Base-by-base conservation (phyloP, 805 yeast species). In the Candida taoyuanica region DNA sequence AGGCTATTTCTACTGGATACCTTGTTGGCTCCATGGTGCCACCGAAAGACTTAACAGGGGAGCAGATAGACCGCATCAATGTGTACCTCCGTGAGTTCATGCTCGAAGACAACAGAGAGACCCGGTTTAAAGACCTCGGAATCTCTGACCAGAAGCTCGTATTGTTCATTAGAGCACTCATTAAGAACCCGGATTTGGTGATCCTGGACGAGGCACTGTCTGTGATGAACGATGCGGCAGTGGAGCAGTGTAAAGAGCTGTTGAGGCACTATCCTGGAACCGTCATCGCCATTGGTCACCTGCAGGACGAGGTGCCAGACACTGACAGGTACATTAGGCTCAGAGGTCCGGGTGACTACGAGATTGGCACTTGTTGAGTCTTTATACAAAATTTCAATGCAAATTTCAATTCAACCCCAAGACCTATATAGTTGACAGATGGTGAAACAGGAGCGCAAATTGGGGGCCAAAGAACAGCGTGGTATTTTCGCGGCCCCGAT, bases 201-300 rank as follows among this genome's bases (percentile, higher is more conserved):
- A 81, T 91, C 33, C 65, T 91, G 3, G 98, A 91, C 60, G 98
- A 91, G 64, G 95, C 98, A 0, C 76, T 91, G 42, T 85, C 95
- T 17, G 94, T 88, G 13, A 85, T 91, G 93, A 85, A 82, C 28
- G 80, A 77, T 37, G 73, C 68, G 16, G 70, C 74, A 24, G 67
- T 81, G 42, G 65, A 66, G 28, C 67, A 63, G 34, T 82, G 87
- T 38, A 78, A 78, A 48, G 63, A 65, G 23, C 49, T 78, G 6
- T 58, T 70, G 19, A 62, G 72, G 26, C 53, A 64, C 34, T 78
- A 79, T 73, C 71, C 74, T 3, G 85, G 94, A 0, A 80, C 96
- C 0, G 78, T 81, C 3, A 68, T 91, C 25, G 68, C 83, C 0
- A 83, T 93, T 17, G 95, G 95, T 0, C 98, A 91, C 58, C 71